Conservation (phyloP, 441 rosid genomes). For the Populus hybrid region DNA sequence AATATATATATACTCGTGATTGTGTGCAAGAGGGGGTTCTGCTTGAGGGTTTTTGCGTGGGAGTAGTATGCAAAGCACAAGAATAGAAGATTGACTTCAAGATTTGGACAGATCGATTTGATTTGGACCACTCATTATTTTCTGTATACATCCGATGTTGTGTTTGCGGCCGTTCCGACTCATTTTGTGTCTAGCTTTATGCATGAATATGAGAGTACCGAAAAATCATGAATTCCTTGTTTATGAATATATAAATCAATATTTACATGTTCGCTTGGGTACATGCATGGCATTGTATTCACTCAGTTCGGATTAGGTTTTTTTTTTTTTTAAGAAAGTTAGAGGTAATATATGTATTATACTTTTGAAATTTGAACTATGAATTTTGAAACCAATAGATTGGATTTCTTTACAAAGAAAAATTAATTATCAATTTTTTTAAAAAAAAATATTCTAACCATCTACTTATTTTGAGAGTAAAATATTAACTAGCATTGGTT, state of each 20-base stretch:
- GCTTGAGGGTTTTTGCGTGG: neutral
- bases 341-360: neutral
- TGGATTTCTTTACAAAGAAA: neutral
- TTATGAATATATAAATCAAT: too few species aligned
- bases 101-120: constrained; percentile 3
- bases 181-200: neutral
- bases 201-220: neutral
- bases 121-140: neutral
- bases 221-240: too few species aligned
- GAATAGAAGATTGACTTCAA: constrained; percentile 25
- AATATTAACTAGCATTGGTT: too few species aligned
- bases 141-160: constrained; percentile 17
- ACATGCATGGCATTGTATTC: neutral
- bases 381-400: neutral
- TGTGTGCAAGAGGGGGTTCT: neutral
- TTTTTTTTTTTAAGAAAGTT: too few species aligned
- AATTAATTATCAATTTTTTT: neutral
- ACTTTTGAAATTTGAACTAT: neutral
- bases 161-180: constrained; percentile 12
- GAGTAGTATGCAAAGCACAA: constrained; percentile 1
- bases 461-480: neutral
- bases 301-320: neutral
- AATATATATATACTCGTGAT: neutral
- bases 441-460: neutral
- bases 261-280: too few species aligned